A percentile compares a stretch with the other conserved stretches of the same genome.
phyloP scores from a whole-genome alignment of 1,284 basidiomycete genomes.

The Leccinum fallax region DNA sequence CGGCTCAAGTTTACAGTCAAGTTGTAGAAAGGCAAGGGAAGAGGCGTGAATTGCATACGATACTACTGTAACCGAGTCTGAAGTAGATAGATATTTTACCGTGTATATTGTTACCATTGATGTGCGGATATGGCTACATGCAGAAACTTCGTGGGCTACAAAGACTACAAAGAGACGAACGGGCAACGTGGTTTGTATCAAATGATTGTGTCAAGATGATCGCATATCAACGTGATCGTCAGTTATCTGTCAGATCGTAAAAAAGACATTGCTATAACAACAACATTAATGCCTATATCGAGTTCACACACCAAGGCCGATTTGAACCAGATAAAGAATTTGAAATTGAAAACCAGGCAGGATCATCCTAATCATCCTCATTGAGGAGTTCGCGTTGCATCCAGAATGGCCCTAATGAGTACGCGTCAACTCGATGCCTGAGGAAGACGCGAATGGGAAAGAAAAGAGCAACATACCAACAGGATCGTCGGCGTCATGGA shows the following conservation, averaged over 20 bases:
- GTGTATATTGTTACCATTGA: neutral
- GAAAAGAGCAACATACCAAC: constrained; percentile 44
- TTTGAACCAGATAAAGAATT: neutral
- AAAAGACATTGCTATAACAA: neutral
- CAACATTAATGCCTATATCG: neutral
- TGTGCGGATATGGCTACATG: neutral
- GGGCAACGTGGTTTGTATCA: neutral
- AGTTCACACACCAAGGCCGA: neutral
- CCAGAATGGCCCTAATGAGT: constrained; percentile 33
- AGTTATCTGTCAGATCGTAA: neutral
- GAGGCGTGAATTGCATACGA: neutral
- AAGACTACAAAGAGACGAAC: constrained; percentile 9
- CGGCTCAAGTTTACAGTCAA: constrained; percentile 43
- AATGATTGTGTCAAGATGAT: neutral
- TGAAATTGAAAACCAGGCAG: neutral
- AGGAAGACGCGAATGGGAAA: neutral
- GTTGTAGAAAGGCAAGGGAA: constrained; percentile 11
- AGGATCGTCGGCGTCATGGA: constrained; percentile 61
- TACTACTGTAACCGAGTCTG: neutral
- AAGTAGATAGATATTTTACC: neutral
- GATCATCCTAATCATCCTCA: constrained; percentile 22
- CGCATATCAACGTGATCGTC: neutral
- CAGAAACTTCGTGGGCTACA: constrained; percentile 2
- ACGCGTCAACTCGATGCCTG: neutral
- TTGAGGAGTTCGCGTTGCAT: constrained; percentile 30